A percentile compares a stretch with the other conserved stretches of the same genome.
Evolutionary conservation across 805 yeast species (phyloP).

Genomic region (Debaryomyces tyrocola): DNA sequence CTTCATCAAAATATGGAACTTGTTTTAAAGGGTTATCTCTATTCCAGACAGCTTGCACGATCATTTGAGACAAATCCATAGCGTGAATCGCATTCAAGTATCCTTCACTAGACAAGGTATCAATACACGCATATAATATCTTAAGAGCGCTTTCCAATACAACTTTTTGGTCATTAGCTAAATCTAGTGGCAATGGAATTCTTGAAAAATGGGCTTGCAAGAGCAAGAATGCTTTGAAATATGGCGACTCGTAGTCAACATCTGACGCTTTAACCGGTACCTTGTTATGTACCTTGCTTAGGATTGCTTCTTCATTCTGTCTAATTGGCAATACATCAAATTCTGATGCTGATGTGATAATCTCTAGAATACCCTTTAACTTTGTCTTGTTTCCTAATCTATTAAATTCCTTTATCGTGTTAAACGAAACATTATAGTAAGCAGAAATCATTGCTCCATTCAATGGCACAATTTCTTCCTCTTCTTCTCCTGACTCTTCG

Average conservation of each 20-base stretch:
- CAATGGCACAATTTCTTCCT: constrained; percentile 50
- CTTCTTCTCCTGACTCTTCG: constrained; percentile 37
- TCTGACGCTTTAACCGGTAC: constrained; percentile 59
- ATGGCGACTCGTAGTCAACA: constrained; percentile 49
- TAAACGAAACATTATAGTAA: constrained; percentile 63
- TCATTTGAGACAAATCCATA: constrained; percentile 87
- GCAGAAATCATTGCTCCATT: constrained; percentile 77
- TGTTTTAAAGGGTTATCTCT: constrained; percentile 77
- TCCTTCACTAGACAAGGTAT: constrained; percentile 79
- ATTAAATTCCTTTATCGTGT: constrained; percentile 64
- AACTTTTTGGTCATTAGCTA: constrained; percentile 53
- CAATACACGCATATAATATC: constrained; percentile 67
- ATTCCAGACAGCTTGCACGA: constrained; percentile 84
- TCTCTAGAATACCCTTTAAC: constrained; percentile 61
- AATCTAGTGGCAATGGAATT: constrained; percentile 55
- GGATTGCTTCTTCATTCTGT: constrained; percentile 50
- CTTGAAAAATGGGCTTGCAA: constrained; percentile 83
- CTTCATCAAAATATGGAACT: constrained; percentile 64
- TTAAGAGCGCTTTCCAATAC: constrained; percentile 52
- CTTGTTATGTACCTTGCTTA: constrained; percentile 53
- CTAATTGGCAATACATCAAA: constrained; percentile 67
- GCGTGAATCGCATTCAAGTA: constrained; percentile 72
- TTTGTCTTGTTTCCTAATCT: constrained; percentile 56
- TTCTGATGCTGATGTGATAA: constrained; percentile 67
- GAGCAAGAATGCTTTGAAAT: constrained; percentile 69